These are phyloP conservation scores for Solanum aculeatissimum DNA, from an alignment of 305 asterid species.

Conservation along the genomic window DNA sequence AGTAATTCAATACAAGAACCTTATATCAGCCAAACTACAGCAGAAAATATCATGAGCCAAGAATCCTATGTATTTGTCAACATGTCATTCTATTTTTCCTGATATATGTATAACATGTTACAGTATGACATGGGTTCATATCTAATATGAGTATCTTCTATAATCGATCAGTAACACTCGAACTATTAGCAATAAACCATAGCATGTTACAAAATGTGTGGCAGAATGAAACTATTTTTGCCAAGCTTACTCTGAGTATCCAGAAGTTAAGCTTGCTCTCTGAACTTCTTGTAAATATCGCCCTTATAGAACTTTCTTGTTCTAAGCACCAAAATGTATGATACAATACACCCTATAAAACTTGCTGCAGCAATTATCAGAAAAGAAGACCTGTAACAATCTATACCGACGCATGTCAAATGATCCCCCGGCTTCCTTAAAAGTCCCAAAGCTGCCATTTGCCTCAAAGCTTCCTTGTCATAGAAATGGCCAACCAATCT, in stretches of 20 bases:
- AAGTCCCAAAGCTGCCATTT: constrained; percentile 7
- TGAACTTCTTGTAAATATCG: constrained; percentile 21
- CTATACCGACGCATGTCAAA: constrained; percentile 14
- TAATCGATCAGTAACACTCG: background rate
- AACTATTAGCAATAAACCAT: background rate
- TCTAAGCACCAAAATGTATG: constrained; percentile 16
- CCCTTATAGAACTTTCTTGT: constrained; percentile 20
- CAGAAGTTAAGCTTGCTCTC: background rate
- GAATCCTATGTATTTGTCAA: background rate
- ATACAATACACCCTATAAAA: constrained; percentile 10
- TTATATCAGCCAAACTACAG: background rate
- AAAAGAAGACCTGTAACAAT: constrained; percentile 13
- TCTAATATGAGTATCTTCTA: background rate
- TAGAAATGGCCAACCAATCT: constrained; percentile 12
- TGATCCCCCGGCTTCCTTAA: constrained; percentile 4
- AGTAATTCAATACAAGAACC: background rate
- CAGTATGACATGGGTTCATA: background rate
- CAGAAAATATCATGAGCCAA: background rate
- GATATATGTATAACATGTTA: background rate
- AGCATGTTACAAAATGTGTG: background rate
- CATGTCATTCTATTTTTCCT: background rate
- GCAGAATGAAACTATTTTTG: background rate
- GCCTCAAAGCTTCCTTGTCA: constrained; percentile 17
- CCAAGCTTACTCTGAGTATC: background rate
- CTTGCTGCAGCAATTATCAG: constrained; percentile 16